Base-by-base conservation (phyloP, 2,329 filamentous ascomycete species). In the Penicillium freii region DNA sequence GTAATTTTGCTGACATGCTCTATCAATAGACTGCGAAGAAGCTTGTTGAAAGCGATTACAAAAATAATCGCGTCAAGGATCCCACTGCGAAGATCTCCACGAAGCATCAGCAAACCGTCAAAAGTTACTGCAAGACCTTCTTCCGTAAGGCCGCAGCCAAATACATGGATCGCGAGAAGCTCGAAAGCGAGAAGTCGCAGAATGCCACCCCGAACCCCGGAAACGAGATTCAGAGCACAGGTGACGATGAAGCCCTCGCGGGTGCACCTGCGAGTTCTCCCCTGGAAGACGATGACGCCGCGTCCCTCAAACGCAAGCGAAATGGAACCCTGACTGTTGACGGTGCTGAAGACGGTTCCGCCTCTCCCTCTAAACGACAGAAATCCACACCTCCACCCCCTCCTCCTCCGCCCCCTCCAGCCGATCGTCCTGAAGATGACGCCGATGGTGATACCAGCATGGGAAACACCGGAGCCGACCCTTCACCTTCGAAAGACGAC, bases 11-110 rank as follows among this genome's bases (percentile, higher is more conserved):
- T 40, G 7, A 43, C 17, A 21, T n/a, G 19, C 8, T 40, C 19
- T 19, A 23, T n/a, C 10, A 38, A 44, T 57, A 83, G 73, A 83
- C 93, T 46, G 87, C 87, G 56, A 96, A 96, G 76, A 96, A 93
- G 74, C 83, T 97, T 15, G 92, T 96, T 21, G 85, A 90, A 19
- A 94, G 91, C 0, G 93, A 97, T 73, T 97, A 90, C 77, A 96
- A 96, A 73, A 89, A 93, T 69, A 85, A 87, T 47, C 87, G 91
- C n/a, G 92, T 97, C 10, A 83, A 85, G 45, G 88, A 97, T 68
- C 93, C 92, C 0, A 90, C 85, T 25, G 50, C 39, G 3, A 84
- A 84, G 48, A 87, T 97, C 62, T 84, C 83, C 29, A 84, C 89
- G 36, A 92, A 91, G 70, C 90, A 94, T 67, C 84, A 88, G 66